A percentile compares a stretch with the other conserved stretches of the same genome.
phyloP scores from a whole-genome alignment of 2,329 filamentous ascomycete genomes.

The Colletotrichum filicis region DNA sequence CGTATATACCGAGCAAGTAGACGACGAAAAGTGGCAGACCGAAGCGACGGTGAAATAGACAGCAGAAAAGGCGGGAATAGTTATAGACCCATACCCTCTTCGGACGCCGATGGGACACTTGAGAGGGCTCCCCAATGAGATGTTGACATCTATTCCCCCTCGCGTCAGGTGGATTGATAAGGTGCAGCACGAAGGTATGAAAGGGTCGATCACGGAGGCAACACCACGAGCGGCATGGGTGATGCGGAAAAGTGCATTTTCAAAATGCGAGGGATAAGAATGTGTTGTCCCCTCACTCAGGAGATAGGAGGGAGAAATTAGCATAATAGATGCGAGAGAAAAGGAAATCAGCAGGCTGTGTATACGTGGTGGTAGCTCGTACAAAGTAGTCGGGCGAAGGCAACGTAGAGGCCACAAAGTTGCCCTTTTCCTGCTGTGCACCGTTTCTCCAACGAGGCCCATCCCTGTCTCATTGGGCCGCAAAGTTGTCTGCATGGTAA shows the following conservation, averaged over 20 bases:
- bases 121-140: constrained; percentile 12
- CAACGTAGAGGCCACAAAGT: constrained; percentile 25
- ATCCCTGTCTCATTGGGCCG: constrained; percentile 21
- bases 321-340: background rate
- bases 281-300: background rate
- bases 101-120: background rate
- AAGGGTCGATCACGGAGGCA: background rate
- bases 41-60: background rate
- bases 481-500: background rate
- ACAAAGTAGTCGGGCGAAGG: constrained; percentile 18
- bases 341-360: constrained; percentile 6
- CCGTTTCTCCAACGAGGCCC: constrained; percentile 10
- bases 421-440: constrained; percentile 10
- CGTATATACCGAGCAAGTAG: background rate
- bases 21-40: background rate
- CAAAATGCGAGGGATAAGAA: background rate
- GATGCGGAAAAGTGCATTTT: constrained; percentile 26
- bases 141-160: constrained; percentile 14
- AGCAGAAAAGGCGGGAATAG: background rate
- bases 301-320: background rate
- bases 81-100: constrained; percentile 3
- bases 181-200: constrained; percentile 1
- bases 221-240: constrained; percentile 3
- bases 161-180: constrained; percentile 24
- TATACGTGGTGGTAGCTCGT: background rate